Base-by-base conservation (phyloP, 2,329 filamentous ascomycete species). In the Colletotrichum plurivorum region DNA sequence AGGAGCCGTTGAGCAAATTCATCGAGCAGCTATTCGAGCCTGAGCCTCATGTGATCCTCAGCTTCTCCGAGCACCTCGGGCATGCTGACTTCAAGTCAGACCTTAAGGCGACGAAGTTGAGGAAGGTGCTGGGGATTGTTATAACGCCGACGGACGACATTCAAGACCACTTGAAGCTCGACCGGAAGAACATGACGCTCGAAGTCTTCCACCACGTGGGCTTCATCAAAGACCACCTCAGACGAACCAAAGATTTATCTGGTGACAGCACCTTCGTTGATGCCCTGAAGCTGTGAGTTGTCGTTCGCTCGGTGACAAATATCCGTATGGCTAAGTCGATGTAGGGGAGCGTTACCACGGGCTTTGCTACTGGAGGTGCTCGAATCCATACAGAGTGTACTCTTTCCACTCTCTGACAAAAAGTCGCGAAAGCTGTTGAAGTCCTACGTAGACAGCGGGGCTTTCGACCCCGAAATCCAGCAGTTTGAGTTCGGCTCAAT, bases 191-290 rank as follows among this genome's bases (percentile, higher is more conserved):
- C 7, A 66, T 60, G 22, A 45, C 54, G 13, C 41, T 72, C 16
- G 63, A 66, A 18, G 59, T 72, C 10, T 72, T 63, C 39, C 71
- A 72, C 49, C 48, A 66, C 31, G 51, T 61, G 2, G 56, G 51
- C 10, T 71, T 66, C 43, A 49, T 72, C 22, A 72, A 71, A 41
- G 71, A 72, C 45, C 70, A 72, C 12, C 60, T 72, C 16, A 20
- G 53, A 15, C 43, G 39, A 12, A 71, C 68, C 9, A 71, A 69
- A 48, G 58, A 58, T 9, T 18, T 49, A 2, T 6, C 16, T 7
- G 20, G 15, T 16, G 18, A 51, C 27, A n/a, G 27, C n/a, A 36
- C 52, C 6, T 16, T 48, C 61, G 16, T n/a, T 15, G 43, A 49
- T 39, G 52, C 41, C 16, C 15, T 64, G 18, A 48, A 52, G 20